phyloP scores from a whole-genome alignment of 345 rosid species.

The Laguncularia racemosa region DNA sequence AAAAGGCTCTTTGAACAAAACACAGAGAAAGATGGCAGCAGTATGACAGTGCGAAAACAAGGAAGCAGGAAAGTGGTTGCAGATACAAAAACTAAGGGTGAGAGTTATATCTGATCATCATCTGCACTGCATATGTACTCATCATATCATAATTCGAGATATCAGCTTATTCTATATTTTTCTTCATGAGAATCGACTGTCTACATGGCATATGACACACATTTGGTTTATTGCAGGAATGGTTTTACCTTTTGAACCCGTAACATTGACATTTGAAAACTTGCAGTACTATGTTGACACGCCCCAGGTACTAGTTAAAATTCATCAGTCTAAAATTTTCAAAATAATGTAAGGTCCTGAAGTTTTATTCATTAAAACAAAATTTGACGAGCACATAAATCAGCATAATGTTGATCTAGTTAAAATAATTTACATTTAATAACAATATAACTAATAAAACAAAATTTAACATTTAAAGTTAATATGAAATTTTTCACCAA shows the following conservation, averaged over 20 bases:
- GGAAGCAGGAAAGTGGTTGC: neutral
- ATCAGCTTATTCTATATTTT: neutral
- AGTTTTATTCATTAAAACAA: no score
- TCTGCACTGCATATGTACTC: neutral
- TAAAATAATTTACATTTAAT: no score
- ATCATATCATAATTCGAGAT: neutral
- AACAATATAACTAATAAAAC: no score
- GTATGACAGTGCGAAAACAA: slow-evolving; percentile 7
- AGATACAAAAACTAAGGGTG: slow-evolving; percentile 15
- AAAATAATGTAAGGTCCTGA: neutral
- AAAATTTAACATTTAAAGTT: no score
- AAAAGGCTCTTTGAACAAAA: slow-evolving; percentile 11
- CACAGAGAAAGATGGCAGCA: slow-evolving; percentile 3
- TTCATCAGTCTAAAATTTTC: neutral
- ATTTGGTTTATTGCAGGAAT: slow-evolving; percentile 8
- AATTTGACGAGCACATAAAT: no score
- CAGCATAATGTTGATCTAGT: no score
- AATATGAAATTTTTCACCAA: no score
- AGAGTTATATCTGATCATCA: slow-evolving; percentile 6
- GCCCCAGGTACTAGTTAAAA: slow-evolving; percentile 16
- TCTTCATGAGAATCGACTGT: neutral
- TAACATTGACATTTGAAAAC: slow-evolving; percentile 21
- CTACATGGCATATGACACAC: slow-evolving; percentile 1
- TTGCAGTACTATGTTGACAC: slow-evolving; percentile 26
- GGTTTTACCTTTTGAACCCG: slow-evolving; percentile 29